Evolutionary conservation across 2,329 filamentous ascomycete genomes (phyloP).

Genomic region (Capronia coronata): DNA sequence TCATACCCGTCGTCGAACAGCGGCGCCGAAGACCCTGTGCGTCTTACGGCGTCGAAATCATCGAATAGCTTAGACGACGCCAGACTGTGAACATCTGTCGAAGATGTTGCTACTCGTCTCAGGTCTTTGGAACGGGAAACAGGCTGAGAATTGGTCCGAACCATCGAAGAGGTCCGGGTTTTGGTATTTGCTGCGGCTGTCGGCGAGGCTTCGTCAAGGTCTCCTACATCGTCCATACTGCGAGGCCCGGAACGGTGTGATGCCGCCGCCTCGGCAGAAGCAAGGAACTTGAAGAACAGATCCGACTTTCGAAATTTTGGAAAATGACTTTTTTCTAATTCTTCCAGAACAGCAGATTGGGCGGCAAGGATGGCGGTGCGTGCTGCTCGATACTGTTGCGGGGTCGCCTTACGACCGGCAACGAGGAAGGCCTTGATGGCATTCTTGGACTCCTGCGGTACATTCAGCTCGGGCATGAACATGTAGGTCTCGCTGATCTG

Average conservation of each 20-base stretch:
- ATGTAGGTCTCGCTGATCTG: slow-evolving; percentile 91
- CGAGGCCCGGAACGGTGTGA: slow-evolving; percentile 19
- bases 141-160: slow-evolving; percentile 45
- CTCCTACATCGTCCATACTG: slow-evolving; percentile 10
- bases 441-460: slow-evolving; percentile 61
- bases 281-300: slow-evolving; percentile 90
- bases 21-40: slow-evolving; percentile 36
- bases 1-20: slow-evolving; percentile 77
- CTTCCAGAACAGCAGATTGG: slow-evolving; percentile 75
- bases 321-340: slow-evolving; percentile 75
- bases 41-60: slow-evolving; percentile 32
- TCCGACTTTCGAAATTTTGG: slow-evolving; percentile 86
- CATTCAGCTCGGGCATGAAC: slow-evolving; percentile 70
- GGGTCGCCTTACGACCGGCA: slow-evolving; percentile 67
- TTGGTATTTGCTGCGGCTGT: slow-evolving; percentile 1
- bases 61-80: slow-evolving; percentile 42
- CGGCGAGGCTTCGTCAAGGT: slow-evolving; percentile 6
- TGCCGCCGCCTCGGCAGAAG: slow-evolving; percentile 63
- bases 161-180: slow-evolving; percentile 40
- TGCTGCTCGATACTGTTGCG: slow-evolving; percentile 75
- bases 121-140: slow-evolving; percentile 47
- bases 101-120: slow-evolving; percentile 54
- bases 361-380: slow-evolving; percentile 72
- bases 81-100: slow-evolving; percentile 49
- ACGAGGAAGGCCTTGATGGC: slow-evolving; percentile 71